phyloP scores from a whole-genome alignment of 768 basidiomycete species.

The Pleurotus ostreatus region DNA sequence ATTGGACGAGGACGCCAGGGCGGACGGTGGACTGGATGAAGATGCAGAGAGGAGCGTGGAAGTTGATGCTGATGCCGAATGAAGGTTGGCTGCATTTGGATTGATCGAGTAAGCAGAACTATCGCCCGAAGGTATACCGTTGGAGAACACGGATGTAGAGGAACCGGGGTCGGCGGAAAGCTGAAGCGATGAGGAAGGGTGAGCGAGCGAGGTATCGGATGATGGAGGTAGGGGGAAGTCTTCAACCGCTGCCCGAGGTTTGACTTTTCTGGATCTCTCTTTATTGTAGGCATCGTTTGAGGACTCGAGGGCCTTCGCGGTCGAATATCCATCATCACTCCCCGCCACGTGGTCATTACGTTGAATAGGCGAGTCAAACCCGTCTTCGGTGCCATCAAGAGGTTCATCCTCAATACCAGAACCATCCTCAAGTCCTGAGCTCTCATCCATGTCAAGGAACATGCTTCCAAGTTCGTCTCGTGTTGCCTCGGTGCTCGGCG shows the following conservation, averaged over 20 bases:
- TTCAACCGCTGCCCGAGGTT: slow-evolving; percentile 39
- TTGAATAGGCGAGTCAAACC: slow-evolving; percentile 12
- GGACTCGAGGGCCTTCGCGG: not conserved
- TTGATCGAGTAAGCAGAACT: not conserved
- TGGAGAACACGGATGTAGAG: slow-evolving; percentile 18
- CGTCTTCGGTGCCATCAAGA: slow-evolving; percentile 28
- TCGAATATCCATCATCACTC: not conserved
- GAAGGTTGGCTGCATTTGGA: slow-evolving; percentile 2
- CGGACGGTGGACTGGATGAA: not conserved
- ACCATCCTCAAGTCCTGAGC: slow-evolving; percentile 39
- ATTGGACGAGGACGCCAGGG: slow-evolving; percentile 1
- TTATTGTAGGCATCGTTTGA: not conserved
- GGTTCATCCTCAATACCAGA: slow-evolving; percentile 35
- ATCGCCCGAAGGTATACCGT: slow-evolving; percentile 8
- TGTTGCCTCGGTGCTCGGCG: not conserved
- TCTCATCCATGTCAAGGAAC: slow-evolving; percentile 66
- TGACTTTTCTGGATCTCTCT: slow-evolving; percentile 21
- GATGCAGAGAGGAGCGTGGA: slow-evolving; percentile 1
- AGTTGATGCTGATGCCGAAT: not conserved
- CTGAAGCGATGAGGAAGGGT: slow-evolving; percentile 1
- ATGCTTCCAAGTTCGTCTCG: slow-evolving; percentile 33
- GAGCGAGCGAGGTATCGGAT: not conserved
- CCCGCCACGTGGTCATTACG: not conserved
- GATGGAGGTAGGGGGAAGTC: slow-evolving; percentile 51
- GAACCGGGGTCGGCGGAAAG: not conserved